Base-by-base conservation (phyloP, 805 yeast genomes). In the Yarrowia bubula region DNA sequence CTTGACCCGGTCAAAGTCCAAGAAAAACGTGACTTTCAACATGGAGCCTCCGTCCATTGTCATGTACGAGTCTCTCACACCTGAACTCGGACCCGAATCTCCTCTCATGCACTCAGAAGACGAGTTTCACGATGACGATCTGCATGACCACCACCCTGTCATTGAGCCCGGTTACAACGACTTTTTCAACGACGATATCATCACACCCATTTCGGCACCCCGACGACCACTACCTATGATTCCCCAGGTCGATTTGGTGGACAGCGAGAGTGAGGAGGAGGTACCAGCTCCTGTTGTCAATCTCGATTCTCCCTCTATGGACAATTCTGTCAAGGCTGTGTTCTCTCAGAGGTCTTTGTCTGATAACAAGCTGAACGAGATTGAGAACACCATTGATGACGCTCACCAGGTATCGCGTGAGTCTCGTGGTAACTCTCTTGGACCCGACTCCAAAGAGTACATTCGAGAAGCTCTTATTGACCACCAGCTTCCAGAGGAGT, bases 191-290 rank as follows among this genome's bases (percentile, higher is more conserved):
- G 64, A 58, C 51, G 64, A 43, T 35, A 44, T 58, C 51, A 44
- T 58, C 51, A 58, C 64, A 4, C 64, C 64, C 1, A 58, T 58
- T 7, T 58, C 51, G 3, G 50, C 64, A 1, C 64, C 64, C 15
- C 18, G 64, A 58, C 64, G 64, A 28, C 64, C 64, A 10, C 64
- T 58, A n/a, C 64, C 64, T 22, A 32, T 33, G 64, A 43, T 58
- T 43, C 64, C 64, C 42, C 51, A 43, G 41, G 42, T 44, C 28
- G 51, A 58, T n/a, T 14, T 58, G 18, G 42, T 37, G 1, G 50
- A 43, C 5, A 22, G 35, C 5, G 51, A 58, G n/a, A 42, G 63
- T 5, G 51, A 13, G 32, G 11, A 46, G 50, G 50, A 50, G 32
- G n/a, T 6, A 4, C 28, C 39, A 11, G 35, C 44, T 6, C 35